Evolutionary conservation across 805 yeast genomes (phyloP).

Genomic region (Sugiyamaella qingdaonensis): DNA sequence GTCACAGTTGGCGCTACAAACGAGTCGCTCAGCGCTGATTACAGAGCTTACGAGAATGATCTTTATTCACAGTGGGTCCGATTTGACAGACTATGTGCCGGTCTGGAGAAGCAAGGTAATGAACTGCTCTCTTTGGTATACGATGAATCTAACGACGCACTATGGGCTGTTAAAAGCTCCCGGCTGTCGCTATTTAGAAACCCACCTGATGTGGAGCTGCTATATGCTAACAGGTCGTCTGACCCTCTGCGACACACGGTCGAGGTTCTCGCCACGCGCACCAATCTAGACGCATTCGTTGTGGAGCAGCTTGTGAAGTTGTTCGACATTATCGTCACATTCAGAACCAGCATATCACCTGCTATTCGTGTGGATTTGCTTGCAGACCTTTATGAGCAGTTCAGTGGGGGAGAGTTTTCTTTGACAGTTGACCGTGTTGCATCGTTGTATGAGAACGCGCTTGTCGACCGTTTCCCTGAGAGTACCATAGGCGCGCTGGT

Average conservation of each 20-base stretch:
- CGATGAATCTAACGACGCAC: slow-evolving; percentile 32
- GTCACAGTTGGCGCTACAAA: slow-evolving; percentile 20
- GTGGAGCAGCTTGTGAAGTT: slow-evolving; percentile 26
- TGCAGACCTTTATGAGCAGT: slow-evolving; percentile 37
- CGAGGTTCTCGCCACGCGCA: slow-evolving; percentile 20
- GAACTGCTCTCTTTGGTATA: slow-evolving; percentile 55
- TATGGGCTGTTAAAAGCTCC: slow-evolving; percentile 36
- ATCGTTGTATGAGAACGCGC: slow-evolving; percentile 10
- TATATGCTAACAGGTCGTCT: slow-evolving; percentile 31
- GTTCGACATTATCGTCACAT: slow-evolving; percentile 37
- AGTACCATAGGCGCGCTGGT: slow-evolving; percentile 13
- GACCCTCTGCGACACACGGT: slow-evolving; percentile 28
- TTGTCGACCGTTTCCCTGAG: slow-evolving; percentile 13
- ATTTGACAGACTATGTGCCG: slow-evolving; percentile 68
- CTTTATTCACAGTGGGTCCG: slow-evolving; percentile 59
- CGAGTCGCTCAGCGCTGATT: slow-evolving; percentile 21
- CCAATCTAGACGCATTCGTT: slow-evolving; percentile 24
- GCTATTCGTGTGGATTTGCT: slow-evolving; percentile 35
- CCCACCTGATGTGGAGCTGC: slow-evolving; percentile 34
- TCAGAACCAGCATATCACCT: slow-evolving; percentile 39
- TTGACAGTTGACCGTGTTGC: slow-evolving; percentile 25
- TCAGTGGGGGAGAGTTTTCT: slow-evolving; percentile 8
- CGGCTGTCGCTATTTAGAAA: slow-evolving; percentile 36
- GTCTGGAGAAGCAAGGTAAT: slow-evolving; percentile 54
- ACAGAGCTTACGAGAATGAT: slow-evolving; percentile 35